Evolutionary conservation across 2,329 filamentous ascomycete genomes (phyloP).

Genomic region (Arthrobotrys megalospora): DNA sequence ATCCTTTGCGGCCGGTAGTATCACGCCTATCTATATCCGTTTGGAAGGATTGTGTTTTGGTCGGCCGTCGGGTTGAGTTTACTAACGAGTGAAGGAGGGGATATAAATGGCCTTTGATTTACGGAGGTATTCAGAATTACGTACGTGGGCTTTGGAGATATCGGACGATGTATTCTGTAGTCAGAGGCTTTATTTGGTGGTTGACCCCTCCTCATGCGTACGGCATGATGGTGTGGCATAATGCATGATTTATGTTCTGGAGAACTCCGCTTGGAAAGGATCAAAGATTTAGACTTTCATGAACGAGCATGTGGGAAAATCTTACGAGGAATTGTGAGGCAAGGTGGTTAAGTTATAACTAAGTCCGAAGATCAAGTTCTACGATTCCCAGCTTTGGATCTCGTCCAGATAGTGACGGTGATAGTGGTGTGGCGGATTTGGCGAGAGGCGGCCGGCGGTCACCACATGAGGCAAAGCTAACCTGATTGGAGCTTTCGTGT

Average conservation of each 20-base stretch:
- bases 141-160: conserved; percentile 12
- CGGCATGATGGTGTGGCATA: conserved; percentile 21
- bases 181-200: conserved; percentile 6
- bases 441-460: conserved; percentile 32
- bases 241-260: conserved; percentile 11
- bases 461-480: conserved; percentile 43
- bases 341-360: neutral
- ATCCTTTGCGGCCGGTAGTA: conserved; percentile 20
- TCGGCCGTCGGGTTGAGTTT: conserved; percentile 36
- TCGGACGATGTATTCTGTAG: conserved; percentile 1
- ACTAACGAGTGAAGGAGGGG: conserved; percentile 20
- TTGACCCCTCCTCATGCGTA: conserved; percentile 16
- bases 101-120: neutral
- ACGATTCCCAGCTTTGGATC: neutral
- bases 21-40: conserved; percentile 8
- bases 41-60: neutral
- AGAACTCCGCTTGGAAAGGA: conserved; percentile 6
- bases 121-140: conserved; percentile 5
- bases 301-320: too few relatives aligned
- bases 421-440: conserved; percentile 16
- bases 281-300: too few relatives aligned
- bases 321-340: neutral
- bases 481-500: conserved; percentile 18
- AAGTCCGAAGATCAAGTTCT: neutral
- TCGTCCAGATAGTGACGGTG: conserved; percentile 6